These are phyloP conservation scores for Calonectria hongkongensis DNA, from an alignment of 2,329 filamentous ascomycete genomes.

Conservation along the genomic window DNA sequence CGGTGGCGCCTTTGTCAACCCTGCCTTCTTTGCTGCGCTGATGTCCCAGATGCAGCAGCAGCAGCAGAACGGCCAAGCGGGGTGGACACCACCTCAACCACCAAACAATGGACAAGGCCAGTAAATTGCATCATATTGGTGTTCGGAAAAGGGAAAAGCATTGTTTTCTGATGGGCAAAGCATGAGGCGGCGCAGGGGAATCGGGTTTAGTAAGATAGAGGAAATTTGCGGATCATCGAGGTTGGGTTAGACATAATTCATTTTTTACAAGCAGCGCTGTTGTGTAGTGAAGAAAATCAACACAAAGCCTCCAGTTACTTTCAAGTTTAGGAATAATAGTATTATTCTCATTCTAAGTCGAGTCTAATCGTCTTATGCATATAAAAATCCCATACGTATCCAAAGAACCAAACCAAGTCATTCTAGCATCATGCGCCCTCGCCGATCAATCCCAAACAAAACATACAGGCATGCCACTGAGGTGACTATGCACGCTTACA, in stretches of 20 bases:
- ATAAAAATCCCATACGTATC: constrained; percentile 1
- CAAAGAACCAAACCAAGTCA: constrained; percentile 4
- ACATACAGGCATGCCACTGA: constrained; percentile 1
- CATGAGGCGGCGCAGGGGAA: constrained; percentile 45
- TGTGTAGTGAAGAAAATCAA: not conserved
- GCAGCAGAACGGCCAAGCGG: constrained; percentile 57
- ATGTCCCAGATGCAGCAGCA: constrained; percentile 66
- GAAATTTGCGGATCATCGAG: constrained; percentile 12
- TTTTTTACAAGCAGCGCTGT: not conserved
- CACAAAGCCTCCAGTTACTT: not conserved
- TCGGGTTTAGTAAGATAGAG: constrained; percentile 48
- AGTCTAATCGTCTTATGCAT: not conserved
- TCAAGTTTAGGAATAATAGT: not conserved
- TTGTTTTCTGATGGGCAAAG: constrained; percentile 30
- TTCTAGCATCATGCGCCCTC: constrained; percentile 29
- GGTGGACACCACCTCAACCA: constrained; percentile 56
- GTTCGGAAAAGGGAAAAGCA: constrained; percentile 22
- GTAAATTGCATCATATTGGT: constrained; percentile 41
- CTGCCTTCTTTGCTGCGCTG: constrained; percentile 72
- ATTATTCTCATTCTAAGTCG: not conserved
- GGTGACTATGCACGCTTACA: constrained; percentile 53
- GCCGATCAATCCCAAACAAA: constrained; percentile 3
- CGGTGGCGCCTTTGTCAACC: constrained; percentile 72
- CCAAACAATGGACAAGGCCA: constrained; percentile 55
- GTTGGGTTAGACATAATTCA: not conserved